Evolutionary conservation across 2,329 filamentous ascomycete species (phyloP).

Genomic region (Monilinia vaccinii-corymbosi): DNA sequence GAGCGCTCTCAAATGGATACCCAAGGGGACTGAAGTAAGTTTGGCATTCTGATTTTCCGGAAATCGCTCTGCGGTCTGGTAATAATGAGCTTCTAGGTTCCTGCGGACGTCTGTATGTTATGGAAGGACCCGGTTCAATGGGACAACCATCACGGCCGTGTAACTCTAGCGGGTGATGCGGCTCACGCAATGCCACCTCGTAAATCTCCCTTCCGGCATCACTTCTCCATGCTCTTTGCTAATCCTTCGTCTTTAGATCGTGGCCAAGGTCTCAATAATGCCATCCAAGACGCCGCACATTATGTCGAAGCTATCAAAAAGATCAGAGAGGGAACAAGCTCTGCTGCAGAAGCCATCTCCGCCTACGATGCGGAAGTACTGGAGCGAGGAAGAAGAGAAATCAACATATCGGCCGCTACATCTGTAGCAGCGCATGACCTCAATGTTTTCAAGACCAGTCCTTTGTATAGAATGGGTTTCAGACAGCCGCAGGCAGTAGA

Average conservation of each 20-base stretch:
- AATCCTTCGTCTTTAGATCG: neutral
- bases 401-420: neutral
- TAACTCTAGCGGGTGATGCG: slow-evolving; percentile 6
- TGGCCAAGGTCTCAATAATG: slow-evolving; percentile 9
- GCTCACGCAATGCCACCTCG: slow-evolving; percentile 7
- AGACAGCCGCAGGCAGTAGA: neutral
- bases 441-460: neutral
- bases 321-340: neutral
- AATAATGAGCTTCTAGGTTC: neutral
- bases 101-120: neutral
- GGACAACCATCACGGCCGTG: neutral
- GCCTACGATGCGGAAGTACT: neutral
- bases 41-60: neutral
- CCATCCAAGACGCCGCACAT: slow-evolving; percentile 6
- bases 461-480: neutral
- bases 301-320: neutral
- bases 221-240: neutral
- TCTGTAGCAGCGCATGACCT: neutral
- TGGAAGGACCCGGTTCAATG: slow-evolving; percentile 3
- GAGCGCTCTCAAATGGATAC: slow-evolving; percentile 2
- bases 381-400: neutral
- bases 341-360: neutral
- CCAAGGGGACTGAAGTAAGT: neutral
- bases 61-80: neutral
- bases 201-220: neutral